A percentile compares a stretch with the other conserved stretches of the same genome.
phyloP scores from a whole-genome alignment of 768 basidiomycete species.

The Suillus plorans region DNA sequence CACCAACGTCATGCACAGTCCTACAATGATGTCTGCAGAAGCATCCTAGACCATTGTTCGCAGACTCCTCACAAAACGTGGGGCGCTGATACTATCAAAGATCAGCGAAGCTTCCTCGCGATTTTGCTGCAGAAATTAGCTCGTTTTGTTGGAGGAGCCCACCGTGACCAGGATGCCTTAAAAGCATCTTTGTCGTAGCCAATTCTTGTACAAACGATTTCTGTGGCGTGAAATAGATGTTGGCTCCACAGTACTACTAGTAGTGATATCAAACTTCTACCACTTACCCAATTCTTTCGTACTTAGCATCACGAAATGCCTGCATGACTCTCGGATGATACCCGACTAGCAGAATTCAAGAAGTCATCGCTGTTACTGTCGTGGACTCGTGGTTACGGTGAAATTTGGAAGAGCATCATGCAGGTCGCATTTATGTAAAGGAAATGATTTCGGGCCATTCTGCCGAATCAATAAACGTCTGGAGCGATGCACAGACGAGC shows the following conservation, averaged over 20 bases:
- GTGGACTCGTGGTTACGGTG: too few relatives aligned
- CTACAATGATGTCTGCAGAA: background rate
- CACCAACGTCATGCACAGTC: constrained; percentile 3
- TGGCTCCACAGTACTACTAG: background rate
- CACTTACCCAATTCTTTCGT: too few relatives aligned
- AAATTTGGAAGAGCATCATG: too few relatives aligned
- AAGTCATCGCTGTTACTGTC: too few relatives aligned
- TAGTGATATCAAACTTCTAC: too few relatives aligned
- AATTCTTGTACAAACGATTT: background rate
- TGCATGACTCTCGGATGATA: too few relatives aligned
- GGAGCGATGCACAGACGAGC: background rate
- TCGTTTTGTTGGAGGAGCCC: background rate
- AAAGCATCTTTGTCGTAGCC: background rate
- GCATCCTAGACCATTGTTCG: background rate
- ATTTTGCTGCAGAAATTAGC: background rate
- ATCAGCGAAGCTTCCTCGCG: background rate
- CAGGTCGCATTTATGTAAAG: too few relatives aligned
- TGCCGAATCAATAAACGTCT: background rate
- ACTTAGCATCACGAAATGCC: too few relatives aligned
- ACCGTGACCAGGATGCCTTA: background rate
- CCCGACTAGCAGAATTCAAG: too few relatives aligned
- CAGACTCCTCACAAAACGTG: background rate
- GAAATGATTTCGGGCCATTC: background rate
- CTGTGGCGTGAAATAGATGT: background rate
- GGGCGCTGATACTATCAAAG: background rate